Evolutionary conservation across 768 basidiomycete genomes (phyloP).

Genomic region (Suillus ampliporus): DNA sequence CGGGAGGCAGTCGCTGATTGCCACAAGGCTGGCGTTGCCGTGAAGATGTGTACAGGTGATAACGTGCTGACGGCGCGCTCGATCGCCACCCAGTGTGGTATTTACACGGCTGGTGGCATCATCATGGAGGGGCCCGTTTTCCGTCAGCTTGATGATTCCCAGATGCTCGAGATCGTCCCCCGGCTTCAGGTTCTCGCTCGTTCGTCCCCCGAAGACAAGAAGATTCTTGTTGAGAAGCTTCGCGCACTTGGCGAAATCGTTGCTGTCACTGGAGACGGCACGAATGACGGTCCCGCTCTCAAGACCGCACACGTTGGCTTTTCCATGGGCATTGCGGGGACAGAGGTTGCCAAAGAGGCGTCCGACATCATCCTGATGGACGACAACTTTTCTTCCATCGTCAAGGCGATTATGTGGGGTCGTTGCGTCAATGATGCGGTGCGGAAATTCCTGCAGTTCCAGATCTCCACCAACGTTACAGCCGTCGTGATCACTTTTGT

Average conservation of each 20-base stretch:
- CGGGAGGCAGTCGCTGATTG: constrained; percentile 88
- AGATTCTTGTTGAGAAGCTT: constrained; percentile 87
- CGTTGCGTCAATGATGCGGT: constrained; percentile 98
- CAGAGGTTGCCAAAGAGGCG: constrained; percentile 98
- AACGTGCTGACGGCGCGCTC: constrained; percentile 96
- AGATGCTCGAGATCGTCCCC: constrained; percentile 85
- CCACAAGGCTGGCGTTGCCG: constrained; percentile 83
- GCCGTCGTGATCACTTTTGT: constrained; percentile 95
- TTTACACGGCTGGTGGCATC: constrained; percentile 90
- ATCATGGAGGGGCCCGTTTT: constrained; percentile 99
- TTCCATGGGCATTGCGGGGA: constrained; percentile 95
- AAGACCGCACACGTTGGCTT: constrained; percentile 97
- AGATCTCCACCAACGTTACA: constrained; percentile 92
- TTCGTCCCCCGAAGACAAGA: constrained; percentile 97
- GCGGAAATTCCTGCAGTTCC: constrained; percentile 97
- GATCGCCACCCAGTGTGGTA: constrained; percentile 95
- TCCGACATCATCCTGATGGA: constrained; percentile 99
- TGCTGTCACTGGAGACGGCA: constrained; percentile 97
- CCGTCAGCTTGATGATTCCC: constrained; percentile 70
- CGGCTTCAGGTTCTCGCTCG: constrained; percentile 96
- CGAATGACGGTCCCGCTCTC: constrained; percentile 96
- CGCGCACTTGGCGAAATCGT: constrained; percentile 89
- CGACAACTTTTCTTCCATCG: constrained; percentile 95
- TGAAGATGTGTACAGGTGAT: constrained; percentile 99
- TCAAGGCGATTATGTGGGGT: constrained; percentile 99